Percentiles rank a stretch among this genome's conserved stretches.
These are phyloP conservation scores for Gracilaria domingensis DNA, from an alignment of 23 red algal species.

Conservation along the genomic window DNA sequence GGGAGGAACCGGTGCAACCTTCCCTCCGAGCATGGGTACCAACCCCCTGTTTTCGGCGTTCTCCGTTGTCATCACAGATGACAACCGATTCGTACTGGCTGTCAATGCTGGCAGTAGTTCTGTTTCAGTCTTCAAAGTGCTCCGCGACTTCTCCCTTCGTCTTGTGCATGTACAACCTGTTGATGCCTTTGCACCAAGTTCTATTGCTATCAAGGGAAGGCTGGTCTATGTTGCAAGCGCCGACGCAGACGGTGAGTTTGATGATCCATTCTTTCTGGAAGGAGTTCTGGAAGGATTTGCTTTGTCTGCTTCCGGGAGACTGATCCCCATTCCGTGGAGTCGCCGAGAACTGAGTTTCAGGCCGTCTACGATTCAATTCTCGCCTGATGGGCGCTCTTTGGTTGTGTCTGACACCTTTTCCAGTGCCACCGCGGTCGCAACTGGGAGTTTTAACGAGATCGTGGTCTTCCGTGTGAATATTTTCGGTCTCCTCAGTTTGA, in stretches of 20 bases:
- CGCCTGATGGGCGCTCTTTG: conserved; percentile 36
- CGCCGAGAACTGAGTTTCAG: conserved; percentile 9
- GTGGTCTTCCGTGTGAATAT: conserved; percentile 31
- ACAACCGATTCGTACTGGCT: conserved; percentile 29
- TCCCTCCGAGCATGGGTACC: neutral
- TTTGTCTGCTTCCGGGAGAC: conserved; percentile 12
- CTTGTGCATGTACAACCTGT: conserved; percentile 20
- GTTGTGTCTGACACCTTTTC: conserved; percentile 28
- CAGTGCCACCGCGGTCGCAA: neutral
- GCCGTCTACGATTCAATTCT: conserved; percentile 33
- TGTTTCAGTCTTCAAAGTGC: conserved; percentile 37
- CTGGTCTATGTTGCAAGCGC: conserved; percentile 33
- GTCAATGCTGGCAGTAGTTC: conserved; percentile 57
- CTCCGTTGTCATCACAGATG: conserved; percentile 35
- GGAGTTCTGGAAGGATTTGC: conserved; percentile 21
- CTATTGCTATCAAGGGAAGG: conserved; percentile 20
- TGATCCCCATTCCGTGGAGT: conserved; percentile 20
- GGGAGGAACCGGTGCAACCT: conserved; percentile 11
- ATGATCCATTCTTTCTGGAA: conserved; percentile 1
- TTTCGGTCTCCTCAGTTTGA: conserved; percentile 20
- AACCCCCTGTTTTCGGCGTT: conserved; percentile 41
- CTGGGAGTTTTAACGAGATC: conserved; percentile 12
- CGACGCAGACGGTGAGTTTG: conserved; percentile 43
- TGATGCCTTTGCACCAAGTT: conserved; percentile 10
- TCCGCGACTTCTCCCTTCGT: conserved; percentile 33